These are phyloP conservation scores for Polygonum aviculare DNA, from an alignment of 148 eudicot genomes.

Conservation along the genomic window DNA sequence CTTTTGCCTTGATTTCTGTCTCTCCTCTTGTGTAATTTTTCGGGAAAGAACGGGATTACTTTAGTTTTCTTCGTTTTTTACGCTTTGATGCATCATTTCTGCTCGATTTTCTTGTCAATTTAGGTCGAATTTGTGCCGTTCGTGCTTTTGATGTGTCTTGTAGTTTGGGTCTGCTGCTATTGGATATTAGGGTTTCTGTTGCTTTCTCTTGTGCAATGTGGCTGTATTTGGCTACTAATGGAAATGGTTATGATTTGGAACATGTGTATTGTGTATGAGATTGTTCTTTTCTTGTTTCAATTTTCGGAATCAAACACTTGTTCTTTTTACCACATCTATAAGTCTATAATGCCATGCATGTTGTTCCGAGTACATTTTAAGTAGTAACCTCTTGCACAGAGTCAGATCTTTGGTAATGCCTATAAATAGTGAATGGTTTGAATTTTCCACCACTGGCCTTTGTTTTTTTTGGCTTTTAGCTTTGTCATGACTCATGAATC, in stretches of 20 bases:
- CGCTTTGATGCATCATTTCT: too few relatives aligned
- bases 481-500: neutral
- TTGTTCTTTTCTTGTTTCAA: too few relatives aligned
- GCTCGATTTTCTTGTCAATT: too few relatives aligned
- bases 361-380: neutral
- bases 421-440: neutral
- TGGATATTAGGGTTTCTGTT: too few relatives aligned
- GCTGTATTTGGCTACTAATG: too few relatives aligned
- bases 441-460: neutral
- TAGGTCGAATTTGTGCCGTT: too few relatives aligned
- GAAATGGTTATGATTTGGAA: too few relatives aligned
- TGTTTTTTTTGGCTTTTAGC: neutral
- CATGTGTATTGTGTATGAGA: too few relatives aligned
- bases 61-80: too few relatives aligned
- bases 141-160: too few relatives aligned
- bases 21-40: neutral
- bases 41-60: neutral
- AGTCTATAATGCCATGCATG: neutral
- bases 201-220: too few relatives aligned
- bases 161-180: too few relatives aligned
- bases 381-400: neutral
- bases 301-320: neutral
- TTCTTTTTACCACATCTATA: constrained; percentile 2
- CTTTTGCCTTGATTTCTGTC: neutral
- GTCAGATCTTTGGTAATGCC: constrained; percentile 5